Evolutionary conservation across 306 rosid genomes (phyloP).

Genomic region (Benincasa hispida): DNA sequence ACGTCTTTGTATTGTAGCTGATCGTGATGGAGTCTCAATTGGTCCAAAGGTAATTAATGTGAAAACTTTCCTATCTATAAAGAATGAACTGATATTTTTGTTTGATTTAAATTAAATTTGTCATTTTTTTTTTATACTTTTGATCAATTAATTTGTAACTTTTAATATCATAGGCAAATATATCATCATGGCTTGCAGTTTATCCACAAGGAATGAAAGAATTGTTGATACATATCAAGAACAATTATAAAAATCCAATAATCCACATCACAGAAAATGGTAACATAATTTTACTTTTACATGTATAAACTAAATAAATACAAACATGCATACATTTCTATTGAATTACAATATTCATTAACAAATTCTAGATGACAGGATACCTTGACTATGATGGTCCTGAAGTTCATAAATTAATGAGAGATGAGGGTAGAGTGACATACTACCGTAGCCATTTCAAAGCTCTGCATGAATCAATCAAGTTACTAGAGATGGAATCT

Average conservation of each 20-base stretch:
- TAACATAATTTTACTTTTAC: too few relatives aligned
- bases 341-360: background rate
- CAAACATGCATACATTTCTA: too few relatives aligned
- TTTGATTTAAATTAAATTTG: background rate
- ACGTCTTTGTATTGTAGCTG: background rate
- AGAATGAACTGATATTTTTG: too few relatives aligned
- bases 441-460: background rate
- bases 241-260: conserved; percentile 14
- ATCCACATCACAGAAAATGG: conserved; percentile 47
- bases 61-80: too few relatives aligned
- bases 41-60: conserved; percentile 16
- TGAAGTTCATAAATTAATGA: background rate
- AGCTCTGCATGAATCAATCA: background rate
- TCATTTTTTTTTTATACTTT: too few relatives aligned
- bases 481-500: too few relatives aligned
- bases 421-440: background rate
- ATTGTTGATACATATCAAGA: conserved; percentile 13
- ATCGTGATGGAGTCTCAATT: conserved; percentile 23
- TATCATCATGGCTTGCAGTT: background rate
- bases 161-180: background rate
- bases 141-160: background rate
- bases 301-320: too few relatives aligned
- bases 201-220: conserved; percentile 20
- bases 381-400: background rate
- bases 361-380: background rate